Evolutionary conservation across 129 eudicot species (phyloP), one percentile per base, ranked within the genome.

Genomic region (Solidago caesia): DNA sequence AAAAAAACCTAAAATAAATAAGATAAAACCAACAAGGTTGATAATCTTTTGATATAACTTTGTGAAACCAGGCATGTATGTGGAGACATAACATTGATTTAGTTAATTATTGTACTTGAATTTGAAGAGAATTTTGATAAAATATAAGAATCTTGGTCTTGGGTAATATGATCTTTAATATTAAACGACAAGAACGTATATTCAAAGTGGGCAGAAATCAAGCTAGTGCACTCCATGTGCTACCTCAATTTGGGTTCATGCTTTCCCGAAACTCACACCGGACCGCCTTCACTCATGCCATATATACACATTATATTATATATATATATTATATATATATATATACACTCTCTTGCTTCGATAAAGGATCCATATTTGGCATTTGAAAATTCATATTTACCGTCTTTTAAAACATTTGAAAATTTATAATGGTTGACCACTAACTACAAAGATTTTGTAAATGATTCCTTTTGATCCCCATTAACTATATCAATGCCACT

Each of bases 221-320:
- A 58, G 64, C 33, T 48, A 80, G 82, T 80, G 89, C 75, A 42
- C n/a, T 55, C 78, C 90, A 88, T 84, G 95, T 88, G 90, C 86
- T 81, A 68, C 74, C 52, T 44, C 29, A 39, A 70, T 65, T 74
- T 75, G 69, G 79, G 82, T 82, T 83, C 78, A 78, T 46, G 73
- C 77, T 73, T 79, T 76, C 77, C 78, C 59, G 83, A 83, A 85
- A 80, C 82, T 77, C 87, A 26, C 92, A 66, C 58, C 72, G 52
- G 66, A 48, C 53, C 66, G 21, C n/a, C 70, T 73, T n/a, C 21
- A 64, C 69, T 45, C 70, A 47, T 56, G 39, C 39, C 39, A 33
- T 33, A 67, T 67, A n/a, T 33, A 62, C 0, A 47, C 0, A 47
- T 0, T 1, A 47, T 47, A 7, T 5, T 3, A 48, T 12, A 21